These are phyloP conservation scores for Melanogaster broomeanus DNA, from an alignment of 768 basidiomycete genomes.

Conservation along the genomic window DNA sequence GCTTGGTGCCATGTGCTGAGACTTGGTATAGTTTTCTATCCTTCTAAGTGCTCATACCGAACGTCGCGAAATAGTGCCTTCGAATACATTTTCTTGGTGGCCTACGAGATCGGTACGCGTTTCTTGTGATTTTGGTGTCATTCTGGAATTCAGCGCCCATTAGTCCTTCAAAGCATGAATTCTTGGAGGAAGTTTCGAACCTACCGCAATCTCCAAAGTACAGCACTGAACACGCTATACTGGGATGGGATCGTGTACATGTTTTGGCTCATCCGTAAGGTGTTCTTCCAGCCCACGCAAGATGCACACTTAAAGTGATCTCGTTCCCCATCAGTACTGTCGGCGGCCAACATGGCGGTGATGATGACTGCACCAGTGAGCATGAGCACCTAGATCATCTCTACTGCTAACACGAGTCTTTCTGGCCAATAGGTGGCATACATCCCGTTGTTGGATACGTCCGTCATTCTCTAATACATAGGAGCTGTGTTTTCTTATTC, in stretches of 20 bases:
- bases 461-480: not conserved
- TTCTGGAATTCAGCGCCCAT: not conserved
- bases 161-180: slow-evolving; percentile 27
- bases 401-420: not conserved
- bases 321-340: slow-evolving; percentile 7
- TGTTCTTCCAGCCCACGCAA: not conserved
- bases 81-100: slow-evolving; percentile 16
- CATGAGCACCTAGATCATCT: not conserved
- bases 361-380: slow-evolving; percentile 22
- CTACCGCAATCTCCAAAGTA: slow-evolving; percentile 20
- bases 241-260: slow-evolving; percentile 31
- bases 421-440: slow-evolving; percentile 11
- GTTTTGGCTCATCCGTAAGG: slow-evolving; percentile 21
- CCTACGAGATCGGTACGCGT: slow-evolving; percentile 24
- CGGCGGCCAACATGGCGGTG: slow-evolving; percentile 13
- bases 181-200: slow-evolving; percentile 23
- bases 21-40: slow-evolving; percentile 14
- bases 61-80: slow-evolving; percentile 14
- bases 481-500: slow-evolving; percentile 3
- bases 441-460: slow-evolving; percentile 22
- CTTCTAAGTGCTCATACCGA: slow-evolving; percentile 15
- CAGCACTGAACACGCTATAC: slow-evolving; percentile 21
- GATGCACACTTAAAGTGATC: too few relatives aligned
- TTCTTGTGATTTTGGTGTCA: not conserved
- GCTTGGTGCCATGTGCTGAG: not conserved